Evolutionary conservation across 441 rosid species (phyloP).

Genomic region (Erysimum cheiri): DNA sequence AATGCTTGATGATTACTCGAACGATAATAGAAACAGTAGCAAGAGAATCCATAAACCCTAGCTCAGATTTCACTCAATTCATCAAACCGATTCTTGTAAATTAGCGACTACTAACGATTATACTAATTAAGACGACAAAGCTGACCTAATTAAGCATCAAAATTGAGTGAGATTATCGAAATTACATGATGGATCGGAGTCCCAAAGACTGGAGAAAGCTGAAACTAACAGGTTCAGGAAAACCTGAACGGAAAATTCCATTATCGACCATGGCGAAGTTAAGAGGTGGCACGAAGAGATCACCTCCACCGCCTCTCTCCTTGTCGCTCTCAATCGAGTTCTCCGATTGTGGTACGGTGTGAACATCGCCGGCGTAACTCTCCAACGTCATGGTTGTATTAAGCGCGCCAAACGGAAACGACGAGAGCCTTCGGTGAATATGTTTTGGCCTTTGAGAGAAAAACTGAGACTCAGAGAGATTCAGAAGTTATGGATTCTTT

Average conservation of each 20-base stretch:
- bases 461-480: not conserved
- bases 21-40: not conserved
- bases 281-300: conserved; percentile 62
- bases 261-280: conserved; percentile 66
- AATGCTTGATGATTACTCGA: not conserved
- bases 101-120: not conserved
- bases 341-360: conserved; percentile 41
- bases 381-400: conserved; percentile 49
- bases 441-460: not conserved
- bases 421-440: not conserved
- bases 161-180: not conserved
- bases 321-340: conserved; percentile 34
- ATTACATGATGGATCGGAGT: conserved; percentile 63
- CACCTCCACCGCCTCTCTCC: conserved; percentile 47
- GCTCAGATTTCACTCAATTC: not conserved
- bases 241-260: conserved; percentile 69
- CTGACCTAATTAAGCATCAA: not conserved
- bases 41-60: conserved; percentile 2
- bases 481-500: not conserved
- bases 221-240: conserved; percentile 66
- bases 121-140: not conserved
- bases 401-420: conserved; percentile 44
- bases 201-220: conserved; percentile 56
- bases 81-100: not conserved
- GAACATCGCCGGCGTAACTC: conserved; percentile 39